phyloP scores from a whole-genome alignment of 129 eudicot species.

The Logfia minima region DNA sequence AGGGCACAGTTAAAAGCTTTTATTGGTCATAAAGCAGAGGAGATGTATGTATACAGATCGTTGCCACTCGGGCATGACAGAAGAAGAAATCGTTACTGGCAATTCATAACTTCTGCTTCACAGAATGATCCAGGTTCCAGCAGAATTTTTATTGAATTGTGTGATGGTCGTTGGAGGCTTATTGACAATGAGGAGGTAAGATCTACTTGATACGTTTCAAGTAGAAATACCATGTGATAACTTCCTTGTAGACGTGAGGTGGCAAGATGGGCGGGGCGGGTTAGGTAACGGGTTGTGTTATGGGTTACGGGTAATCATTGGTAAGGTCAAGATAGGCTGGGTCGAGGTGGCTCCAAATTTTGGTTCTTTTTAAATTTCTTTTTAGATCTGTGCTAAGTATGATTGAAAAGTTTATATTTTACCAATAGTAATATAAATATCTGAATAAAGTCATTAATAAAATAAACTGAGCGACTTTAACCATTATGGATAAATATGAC shows the following conservation, averaged over 20 bases:
- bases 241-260: neutral
- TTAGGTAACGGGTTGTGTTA: neutral
- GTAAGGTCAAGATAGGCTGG: no score
- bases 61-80: conserved; percentile 94
- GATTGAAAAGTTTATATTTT: no score
- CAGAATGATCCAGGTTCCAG: conserved; percentile 72
- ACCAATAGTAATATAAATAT: no score
- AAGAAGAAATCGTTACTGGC: conserved; percentile 90
- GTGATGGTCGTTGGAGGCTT: conserved; percentile 71
- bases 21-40: conserved; percentile 78
- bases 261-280: neutral
- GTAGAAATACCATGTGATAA: neutral
- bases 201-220: neutral
- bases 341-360: no score
- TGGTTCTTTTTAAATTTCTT: no score
- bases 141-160: conserved; percentile 72
- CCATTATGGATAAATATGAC: neutral
- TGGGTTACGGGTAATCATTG: no score
- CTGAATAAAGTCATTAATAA: no score
- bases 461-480: neutral
- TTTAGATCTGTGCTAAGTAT: no score
- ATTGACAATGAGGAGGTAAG: conserved; percentile 77
- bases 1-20: conserved; percentile 65
- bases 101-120: conserved; percentile 72
- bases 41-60: conserved; percentile 72